Conservation (phyloP, 495 filamentous ascomycete genomes). For the Penicillium samsonianum region DNA sequence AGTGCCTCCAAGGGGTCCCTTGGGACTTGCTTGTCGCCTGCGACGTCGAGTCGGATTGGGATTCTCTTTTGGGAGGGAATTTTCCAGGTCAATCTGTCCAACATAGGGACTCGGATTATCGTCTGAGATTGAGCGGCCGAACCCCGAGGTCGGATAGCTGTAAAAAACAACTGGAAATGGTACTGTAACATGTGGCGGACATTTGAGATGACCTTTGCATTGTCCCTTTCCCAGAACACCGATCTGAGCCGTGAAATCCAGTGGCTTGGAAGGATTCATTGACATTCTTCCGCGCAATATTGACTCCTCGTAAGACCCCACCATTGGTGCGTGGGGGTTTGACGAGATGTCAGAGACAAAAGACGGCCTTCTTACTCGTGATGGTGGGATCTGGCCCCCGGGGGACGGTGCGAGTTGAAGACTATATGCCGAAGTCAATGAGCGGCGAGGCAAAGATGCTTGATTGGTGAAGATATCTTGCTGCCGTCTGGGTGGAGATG, state of each 20-base stretch:
- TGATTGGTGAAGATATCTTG: slow-evolving; percentile 64
- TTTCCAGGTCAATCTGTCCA: slow-evolving; percentile 88
- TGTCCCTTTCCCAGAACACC: slow-evolving; percentile 89
- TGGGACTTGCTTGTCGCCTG: slow-evolving; percentile 49
- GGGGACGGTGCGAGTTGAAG: slow-evolving; percentile 51
- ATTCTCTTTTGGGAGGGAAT: slow-evolving; percentile 58
- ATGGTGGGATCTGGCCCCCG: slow-evolving; percentile 60
- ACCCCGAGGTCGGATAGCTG: slow-evolving; percentile 71
- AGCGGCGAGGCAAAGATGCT: slow-evolving; percentile 71
- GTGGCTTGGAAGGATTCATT: slow-evolving; percentile 87
- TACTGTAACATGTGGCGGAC: slow-evolving; percentile 87
- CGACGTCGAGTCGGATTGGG: slow-evolving; percentile 44
- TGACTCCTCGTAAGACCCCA: slow-evolving; percentile 96
- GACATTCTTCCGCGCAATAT: slow-evolving; percentile 96
- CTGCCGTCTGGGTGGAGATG: slow-evolving; percentile 34
- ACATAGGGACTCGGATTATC: slow-evolving; percentile 96
- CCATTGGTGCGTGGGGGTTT: slow-evolving; percentile 87
- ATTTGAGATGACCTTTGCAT: slow-evolving; percentile 82
- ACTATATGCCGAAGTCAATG: slow-evolving; percentile 63
- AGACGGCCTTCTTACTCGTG: slow-evolving; percentile 67
- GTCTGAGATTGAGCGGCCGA: slow-evolving; percentile 61
- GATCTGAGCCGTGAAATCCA: slow-evolving; percentile 94
- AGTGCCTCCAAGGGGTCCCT: slow-evolving; percentile 28
- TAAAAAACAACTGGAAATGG: slow-evolving; percentile 98
- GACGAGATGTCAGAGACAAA: slow-evolving; percentile 72